Evolutionary conservation across 176 grass and related monocot genomes (phyloP), one percentile per base, ranked within the genome.

Genomic region (Elymus sibiricus): DNA sequence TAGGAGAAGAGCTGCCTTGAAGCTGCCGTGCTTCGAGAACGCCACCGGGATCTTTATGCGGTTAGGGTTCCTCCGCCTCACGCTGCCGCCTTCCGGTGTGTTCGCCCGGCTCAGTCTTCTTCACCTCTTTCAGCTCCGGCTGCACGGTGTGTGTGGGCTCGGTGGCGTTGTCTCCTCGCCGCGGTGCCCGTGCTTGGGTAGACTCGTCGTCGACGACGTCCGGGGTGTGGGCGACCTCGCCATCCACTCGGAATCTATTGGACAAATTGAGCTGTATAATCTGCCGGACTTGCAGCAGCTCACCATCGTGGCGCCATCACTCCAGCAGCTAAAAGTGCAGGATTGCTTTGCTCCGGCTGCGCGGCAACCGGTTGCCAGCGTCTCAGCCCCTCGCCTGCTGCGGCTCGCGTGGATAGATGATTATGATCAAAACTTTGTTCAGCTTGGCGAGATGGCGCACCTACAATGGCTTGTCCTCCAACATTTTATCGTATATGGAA

Each of bases 181-280:
- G 19, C 53, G 53, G 53, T 56, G 53, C 53, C 17, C 53, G 0
- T 56, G 53, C 53, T 56, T 56, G 53, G 17, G 7, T 56, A 21
- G 53, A 21, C 19, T 56, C 0, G 0, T 21, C 19, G 53, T 56
- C 19, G 53, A 56, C 19, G 53, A 56, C 53, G 53, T 56, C 16
- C 53, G 19, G 7, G 53, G 53, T 56, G 53, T 56, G 53, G 53
- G 53, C 17, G 19, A 19, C 6, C 53, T 56, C 17, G 19, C 19
- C 19, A 79, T 84, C 32, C 19, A 31, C 13, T 89, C 66, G 0
- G 19, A 70, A 17, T 60, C 80, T 47, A 79, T 89, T 17, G 40
- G 35, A 4, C 1, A 83, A 27, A 21, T 88, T 5, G 0, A 47
- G 55, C 66, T 88, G 0, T 4, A 0, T 7, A 4, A 17, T 4